phyloP scores from a whole-genome alignment of 768 basidiomycete species.

The Termitomyces sp. region DNA sequence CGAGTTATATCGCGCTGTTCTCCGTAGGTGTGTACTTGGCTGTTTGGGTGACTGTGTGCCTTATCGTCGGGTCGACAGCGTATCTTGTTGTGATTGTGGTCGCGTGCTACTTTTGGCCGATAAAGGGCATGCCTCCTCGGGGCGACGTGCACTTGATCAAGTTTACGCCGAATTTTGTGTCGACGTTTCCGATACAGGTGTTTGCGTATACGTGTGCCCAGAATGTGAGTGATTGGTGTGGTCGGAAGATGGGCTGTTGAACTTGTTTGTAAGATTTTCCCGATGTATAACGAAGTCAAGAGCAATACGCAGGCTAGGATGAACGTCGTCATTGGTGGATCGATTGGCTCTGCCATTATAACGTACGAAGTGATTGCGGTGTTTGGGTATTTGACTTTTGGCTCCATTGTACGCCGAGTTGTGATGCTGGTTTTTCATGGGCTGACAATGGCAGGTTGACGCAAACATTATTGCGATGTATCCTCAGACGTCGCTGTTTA shows the following conservation, averaged over 20 bases:
- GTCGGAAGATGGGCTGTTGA: neutral
- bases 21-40: constrained; percentile 61
- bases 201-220: constrained; percentile 92
- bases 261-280: constrained; percentile 66
- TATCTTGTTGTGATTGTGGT: constrained; percentile 80
- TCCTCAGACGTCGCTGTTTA: constrained; percentile 83
- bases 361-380: constrained; percentile 87
- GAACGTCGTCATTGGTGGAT: constrained; percentile 81
- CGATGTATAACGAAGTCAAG: constrained; percentile 88
- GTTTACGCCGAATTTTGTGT: constrained; percentile 72
- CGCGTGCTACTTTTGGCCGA: constrained; percentile 70
- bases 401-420: constrained; percentile 54
- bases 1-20: constrained; percentile 87
- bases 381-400: constrained; percentile 92
- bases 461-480: constrained; percentile 96
- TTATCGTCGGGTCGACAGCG: constrained; percentile 30
- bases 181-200: constrained; percentile 90
- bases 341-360: constrained; percentile 78
- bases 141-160: constrained; percentile 71
- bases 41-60: neutral
- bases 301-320: constrained; percentile 76
- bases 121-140: constrained; percentile 52
- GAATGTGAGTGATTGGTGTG: constrained; percentile 54
- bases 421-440: neutral
- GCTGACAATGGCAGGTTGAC: constrained; percentile 50